These are phyloP conservation scores for Neurospora sp. DNA, from an alignment of 2,329 filamentous ascomycete species.

Conservation along the genomic window DNA sequence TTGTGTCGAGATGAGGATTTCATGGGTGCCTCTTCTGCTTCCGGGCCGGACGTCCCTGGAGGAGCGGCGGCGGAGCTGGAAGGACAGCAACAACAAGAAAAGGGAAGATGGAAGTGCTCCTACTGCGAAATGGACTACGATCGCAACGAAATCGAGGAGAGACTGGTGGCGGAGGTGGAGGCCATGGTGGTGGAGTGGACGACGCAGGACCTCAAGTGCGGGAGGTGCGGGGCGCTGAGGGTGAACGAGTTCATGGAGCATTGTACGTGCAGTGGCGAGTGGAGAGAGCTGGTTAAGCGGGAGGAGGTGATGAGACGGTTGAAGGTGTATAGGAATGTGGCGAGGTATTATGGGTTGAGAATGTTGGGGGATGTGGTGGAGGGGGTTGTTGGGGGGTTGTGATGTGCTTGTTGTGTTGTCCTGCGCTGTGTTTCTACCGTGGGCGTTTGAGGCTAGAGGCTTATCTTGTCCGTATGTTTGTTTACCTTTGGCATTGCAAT, in stretches of 20 bases:
- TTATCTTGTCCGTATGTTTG: not conserved
- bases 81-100: not conserved
- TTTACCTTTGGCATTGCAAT: not conserved
- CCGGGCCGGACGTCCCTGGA: not conserved
- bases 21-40: conserved; percentile 29
- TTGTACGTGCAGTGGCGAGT: conserved; percentile 82
- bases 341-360: conserved; percentile 66
- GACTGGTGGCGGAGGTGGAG: conserved; percentile 67
- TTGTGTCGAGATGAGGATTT: conserved; percentile 84
- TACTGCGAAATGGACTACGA: conserved; percentile 70
- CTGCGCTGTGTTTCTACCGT: not conserved
- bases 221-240: conserved; percentile 58
- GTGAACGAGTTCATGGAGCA: conserved; percentile 95
- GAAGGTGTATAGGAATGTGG: conserved; percentile 63
- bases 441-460: not conserved
- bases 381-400: conserved; percentile 44
- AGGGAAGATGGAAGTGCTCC: conserved; percentile 59
- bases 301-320: conserved; percentile 56
- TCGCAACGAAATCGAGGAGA: conserved; percentile 73
- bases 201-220: conserved; percentile 81
- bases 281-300: conserved; percentile 61
- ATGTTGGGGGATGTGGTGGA: conserved; percentile 71
- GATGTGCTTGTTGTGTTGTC: not conserved
- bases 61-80: conserved; percentile 18
- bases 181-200: conserved; percentile 68